A percentile compares a stretch with the other conserved stretches of the same genome.
Evolutionary conservation across 129 eudicot genomes (phyloP).

Genomic region (Lonicera japonica): DNA sequence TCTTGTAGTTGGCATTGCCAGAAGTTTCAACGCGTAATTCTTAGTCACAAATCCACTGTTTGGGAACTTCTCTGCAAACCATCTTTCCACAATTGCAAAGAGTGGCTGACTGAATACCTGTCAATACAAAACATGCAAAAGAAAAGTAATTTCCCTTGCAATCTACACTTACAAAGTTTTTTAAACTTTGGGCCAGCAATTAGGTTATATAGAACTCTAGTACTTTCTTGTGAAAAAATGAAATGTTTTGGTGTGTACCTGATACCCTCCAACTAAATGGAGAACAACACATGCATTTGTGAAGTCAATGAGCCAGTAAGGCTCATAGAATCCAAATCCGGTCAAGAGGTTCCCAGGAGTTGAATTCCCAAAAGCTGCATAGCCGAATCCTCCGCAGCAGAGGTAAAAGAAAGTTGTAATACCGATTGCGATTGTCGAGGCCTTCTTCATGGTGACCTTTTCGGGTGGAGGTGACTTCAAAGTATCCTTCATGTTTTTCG

Average conservation of each 20-base stretch:
- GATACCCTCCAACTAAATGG: conserved; percentile 81
- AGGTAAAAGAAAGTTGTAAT: conserved; percentile 62
- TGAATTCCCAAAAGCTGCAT: conserved; percentile 76
- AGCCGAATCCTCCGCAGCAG: conserved; percentile 68
- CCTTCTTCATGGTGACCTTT: conserved; percentile 66
- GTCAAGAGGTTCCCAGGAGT: conserved; percentile 84
- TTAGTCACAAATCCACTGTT: conserved; percentile 26
- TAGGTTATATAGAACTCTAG: background rate
- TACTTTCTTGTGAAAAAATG: background rate
- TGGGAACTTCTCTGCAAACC: conserved; percentile 42
- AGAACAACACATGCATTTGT: conserved; percentile 69
- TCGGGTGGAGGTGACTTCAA: conserved; percentile 74
- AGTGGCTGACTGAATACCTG: conserved; percentile 68
- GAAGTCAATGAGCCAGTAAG: conserved; percentile 77
- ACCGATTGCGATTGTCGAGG: conserved; percentile 39
- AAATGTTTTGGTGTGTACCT: conserved; percentile 32
- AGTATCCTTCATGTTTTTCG: conserved; percentile 44
- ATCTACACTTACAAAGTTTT: too few species aligned
- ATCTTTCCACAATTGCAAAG: conserved; percentile 50
- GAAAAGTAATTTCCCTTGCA: background rate
- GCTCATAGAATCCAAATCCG: conserved; percentile 81
- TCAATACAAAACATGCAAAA: conserved; percentile 5
- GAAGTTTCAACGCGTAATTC: conserved; percentile 21
- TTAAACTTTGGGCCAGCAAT: too few species aligned
- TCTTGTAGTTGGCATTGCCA: conserved; percentile 26